These are phyloP conservation scores for Pyrus communis DNA, from an alignment of 306 rosid genomes.

Conservation along the genomic window DNA sequence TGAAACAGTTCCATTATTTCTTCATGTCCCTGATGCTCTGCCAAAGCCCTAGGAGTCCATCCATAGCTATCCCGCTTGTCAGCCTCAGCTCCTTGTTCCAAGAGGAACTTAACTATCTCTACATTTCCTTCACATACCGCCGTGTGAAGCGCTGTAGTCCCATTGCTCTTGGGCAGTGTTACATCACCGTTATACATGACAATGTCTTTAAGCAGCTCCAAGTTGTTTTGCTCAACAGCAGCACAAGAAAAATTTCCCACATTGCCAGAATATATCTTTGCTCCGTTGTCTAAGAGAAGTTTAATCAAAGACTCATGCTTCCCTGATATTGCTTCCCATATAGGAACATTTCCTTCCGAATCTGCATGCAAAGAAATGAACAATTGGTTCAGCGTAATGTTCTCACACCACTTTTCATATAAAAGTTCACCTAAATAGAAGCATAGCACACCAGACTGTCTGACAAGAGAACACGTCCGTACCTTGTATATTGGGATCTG, in stretches of 20 bases:
- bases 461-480: background rate
- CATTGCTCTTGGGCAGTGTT: constrained; percentile 27
- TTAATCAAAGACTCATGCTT: constrained; percentile 32
- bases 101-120: constrained; percentile 41
- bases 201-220: constrained; percentile 43
- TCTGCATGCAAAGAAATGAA: constrained; percentile 26
- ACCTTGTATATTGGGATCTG: constrained; percentile 62
- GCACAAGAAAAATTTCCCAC: constrained; percentile 35
- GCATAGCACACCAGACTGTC: background rate
- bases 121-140: constrained; percentile 50
- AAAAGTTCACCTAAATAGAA: too few species aligned
- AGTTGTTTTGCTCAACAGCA: constrained; percentile 41
- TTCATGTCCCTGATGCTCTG: constrained; percentile 51
- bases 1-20: constrained; percentile 37
- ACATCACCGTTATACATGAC: constrained; percentile 30
- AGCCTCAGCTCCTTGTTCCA: constrained; percentile 45
- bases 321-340: constrained; percentile 49
- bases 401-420: too few species aligned
- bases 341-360: constrained; percentile 44
- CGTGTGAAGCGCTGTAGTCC: constrained; percentile 46
- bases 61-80: constrained; percentile 38
- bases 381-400: background rate
- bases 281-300: constrained; percentile 47
- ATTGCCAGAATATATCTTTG: constrained; percentile 21
- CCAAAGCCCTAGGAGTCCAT: constrained; percentile 51